Conservation (phyloP, 23 red algal species). For the Gracilaria domingensis region DNA sequence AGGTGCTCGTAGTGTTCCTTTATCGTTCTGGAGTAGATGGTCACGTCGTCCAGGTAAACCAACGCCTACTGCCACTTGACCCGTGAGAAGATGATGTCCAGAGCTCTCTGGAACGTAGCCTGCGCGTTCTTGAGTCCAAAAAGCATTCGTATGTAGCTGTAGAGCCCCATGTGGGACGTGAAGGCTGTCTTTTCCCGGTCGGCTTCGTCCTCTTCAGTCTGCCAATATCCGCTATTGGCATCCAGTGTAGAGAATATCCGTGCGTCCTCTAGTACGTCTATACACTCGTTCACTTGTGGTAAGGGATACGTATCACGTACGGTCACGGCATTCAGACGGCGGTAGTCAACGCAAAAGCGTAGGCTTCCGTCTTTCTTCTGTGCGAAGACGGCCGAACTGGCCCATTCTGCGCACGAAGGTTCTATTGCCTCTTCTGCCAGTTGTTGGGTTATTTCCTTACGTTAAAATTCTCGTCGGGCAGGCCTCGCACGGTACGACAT, state of each 20-base stretch:
- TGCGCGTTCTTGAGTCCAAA: conserved; percentile 56
- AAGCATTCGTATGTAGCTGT: conserved; percentile 31
- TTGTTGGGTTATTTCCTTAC: neutral
- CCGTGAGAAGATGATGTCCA: conserved; percentile 47
- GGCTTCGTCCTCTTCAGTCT: conserved; percentile 34
- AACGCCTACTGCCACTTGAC: conserved; percentile 16
- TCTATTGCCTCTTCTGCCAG: conserved; percentile 4
- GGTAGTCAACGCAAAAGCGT: conserved; percentile 51
- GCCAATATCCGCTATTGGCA: conserved; percentile 51
- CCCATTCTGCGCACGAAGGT: neutral
- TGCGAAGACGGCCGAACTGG: conserved; percentile 17
- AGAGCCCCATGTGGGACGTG: conserved; percentile 40
- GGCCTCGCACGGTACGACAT: neutral
- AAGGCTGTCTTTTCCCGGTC: conserved; percentile 42
- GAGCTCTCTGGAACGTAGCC: conserved; percentile 49
- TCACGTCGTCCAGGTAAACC: conserved; percentile 59
- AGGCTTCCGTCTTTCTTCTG: conserved; percentile 17
- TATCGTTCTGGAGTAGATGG: conserved; percentile 26
- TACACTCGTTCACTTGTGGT: conserved; percentile 51
- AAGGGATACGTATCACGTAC: conserved; percentile 36
- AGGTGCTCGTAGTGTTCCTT: conserved; percentile 2
- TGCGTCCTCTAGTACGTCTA: conserved; percentile 52
- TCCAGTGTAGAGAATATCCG: conserved; percentile 42
- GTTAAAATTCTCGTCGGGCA: neutral
- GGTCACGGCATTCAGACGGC: conserved; percentile 25